Base-by-base conservation (phyloP, 2,329 filamentous ascomycete genomes). In the Lachnum nothofagi region DNA sequence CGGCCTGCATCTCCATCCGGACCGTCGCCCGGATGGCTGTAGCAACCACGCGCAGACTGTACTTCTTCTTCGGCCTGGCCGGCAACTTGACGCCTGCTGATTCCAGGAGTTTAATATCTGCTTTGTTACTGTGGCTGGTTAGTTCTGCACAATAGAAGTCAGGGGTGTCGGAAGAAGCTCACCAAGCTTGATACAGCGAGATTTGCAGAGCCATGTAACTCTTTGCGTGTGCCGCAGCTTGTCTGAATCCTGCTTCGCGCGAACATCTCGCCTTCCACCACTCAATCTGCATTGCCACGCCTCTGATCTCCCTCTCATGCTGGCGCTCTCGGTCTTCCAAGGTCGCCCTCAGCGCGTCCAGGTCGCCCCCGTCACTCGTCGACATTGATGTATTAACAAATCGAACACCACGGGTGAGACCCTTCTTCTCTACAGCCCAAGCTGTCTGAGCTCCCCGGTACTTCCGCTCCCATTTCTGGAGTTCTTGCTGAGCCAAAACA, bases 101-200 rank as follows among this genome's bases (percentile, higher is more conserved):
- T 60, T 86, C 80, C 55, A 97, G 83, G 64, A 96, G 85, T 44
- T 83, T 81, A 51, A 97, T 82, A 66, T 97, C 89, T 52, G 88
- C 86, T 68, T 91, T 85, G 73, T 97, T 98, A 72, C 93, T 97
- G 67, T 67, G 64, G 55, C 38, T 5, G 46, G 29, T 53, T 48
- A 35, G 52, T 23, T 23, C 53, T 16, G 47, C 47, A 23, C 41
- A 19, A 44, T 38, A 33, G 31, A 52, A 25, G 51, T 38, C 24
- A 17, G 44, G 23, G 25, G 50, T 27, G 49, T 38, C 31, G 27
- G 45, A 16, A 33, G 48, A 51, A 57, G 84, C 88, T 60, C 83
- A 96, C 91, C 91, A 97, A 71, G 88, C 85, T 63, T 89, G 85
- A 61, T 89, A 90, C 61, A 95, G 81, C 60, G 90, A 82, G 46